Percentiles rank a stretch among this genome's conserved stretches.
phyloP scores from a whole-genome alignment of 2,329 filamentous ascomycete genomes.

The Botrytis cinerea region DNA sequence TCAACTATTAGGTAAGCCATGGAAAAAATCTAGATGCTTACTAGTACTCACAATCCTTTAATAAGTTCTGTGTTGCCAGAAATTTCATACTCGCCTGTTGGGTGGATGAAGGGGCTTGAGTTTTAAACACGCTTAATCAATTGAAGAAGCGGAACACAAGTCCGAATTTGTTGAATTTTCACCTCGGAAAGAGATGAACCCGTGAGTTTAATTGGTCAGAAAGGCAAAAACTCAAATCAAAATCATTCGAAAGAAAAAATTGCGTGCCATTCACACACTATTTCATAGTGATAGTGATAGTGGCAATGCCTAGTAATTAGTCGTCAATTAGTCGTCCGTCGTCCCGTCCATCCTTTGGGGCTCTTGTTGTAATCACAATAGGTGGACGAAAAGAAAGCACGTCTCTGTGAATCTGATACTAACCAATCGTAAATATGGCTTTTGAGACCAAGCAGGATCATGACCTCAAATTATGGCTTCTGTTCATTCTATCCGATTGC shows the following conservation, averaged over 20 bases:
- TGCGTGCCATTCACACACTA: background rate
- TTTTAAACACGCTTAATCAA: background rate
- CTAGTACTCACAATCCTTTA: background rate
- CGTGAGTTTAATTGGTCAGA: background rate
- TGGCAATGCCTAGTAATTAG: background rate
- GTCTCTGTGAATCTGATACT: background rate
- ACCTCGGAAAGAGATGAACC: background rate
- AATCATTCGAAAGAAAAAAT: background rate
- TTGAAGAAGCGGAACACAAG: background rate
- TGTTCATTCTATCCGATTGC: background rate
- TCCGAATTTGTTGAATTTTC: background rate
- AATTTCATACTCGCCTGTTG: background rate
- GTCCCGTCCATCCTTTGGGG: background rate
- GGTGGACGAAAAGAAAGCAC: background rate
- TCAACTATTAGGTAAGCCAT: background rate
- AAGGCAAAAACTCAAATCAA: background rate
- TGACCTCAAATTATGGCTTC: background rate
- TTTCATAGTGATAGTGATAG: background rate
- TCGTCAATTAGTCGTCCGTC: background rate
- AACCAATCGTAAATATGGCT: background rate
- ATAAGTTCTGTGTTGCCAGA: background rate
- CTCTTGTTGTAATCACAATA: background rate
- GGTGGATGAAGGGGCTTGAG: constrained; percentile 4
- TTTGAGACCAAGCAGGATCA: background rate
- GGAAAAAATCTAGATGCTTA: background rate